Conservation (phyloP, 2,329 filamentous ascomycete species). For the Aspergillus uvarum region DNA sequence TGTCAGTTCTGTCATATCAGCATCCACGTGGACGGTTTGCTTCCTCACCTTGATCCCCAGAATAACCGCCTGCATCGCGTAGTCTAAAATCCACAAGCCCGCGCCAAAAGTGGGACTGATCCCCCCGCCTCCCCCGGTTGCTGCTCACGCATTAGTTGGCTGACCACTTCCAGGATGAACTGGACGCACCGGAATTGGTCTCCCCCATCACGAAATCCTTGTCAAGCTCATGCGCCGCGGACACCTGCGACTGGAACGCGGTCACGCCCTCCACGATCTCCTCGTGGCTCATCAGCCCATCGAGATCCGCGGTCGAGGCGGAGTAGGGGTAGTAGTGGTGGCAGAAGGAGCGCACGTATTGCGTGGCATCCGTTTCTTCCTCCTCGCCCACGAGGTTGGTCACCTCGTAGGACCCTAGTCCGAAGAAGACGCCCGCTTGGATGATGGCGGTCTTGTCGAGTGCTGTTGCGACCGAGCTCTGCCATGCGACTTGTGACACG, state of each 20-base stretch:
- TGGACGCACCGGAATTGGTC: conserved; percentile 48
- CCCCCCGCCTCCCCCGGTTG: conserved; percentile 40
- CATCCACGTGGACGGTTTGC: no score
- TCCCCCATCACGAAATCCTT: conserved; percentile 53
- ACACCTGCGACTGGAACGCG: conserved; percentile 44
- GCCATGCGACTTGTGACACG: conserved; percentile 35
- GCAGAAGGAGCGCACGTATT: conserved; percentile 45
- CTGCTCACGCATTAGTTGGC: conserved; percentile 17
- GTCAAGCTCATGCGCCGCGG: conserved; percentile 38
- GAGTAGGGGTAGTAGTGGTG: conserved; percentile 53
- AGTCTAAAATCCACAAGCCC: conserved; percentile 55
- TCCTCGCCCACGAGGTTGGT: conserved; percentile 38
- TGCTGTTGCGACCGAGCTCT: conserved; percentile 32
- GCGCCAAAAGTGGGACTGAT: conserved; percentile 51
- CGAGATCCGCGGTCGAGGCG: conserved; percentile 38
- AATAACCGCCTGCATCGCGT: conserved; percentile 34
- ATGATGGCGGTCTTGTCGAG: conserved; percentile 29
- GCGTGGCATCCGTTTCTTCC: conserved; percentile 31
- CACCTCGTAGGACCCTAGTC: conserved; percentile 38
- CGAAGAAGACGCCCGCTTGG: conserved; percentile 39
- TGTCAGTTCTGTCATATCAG: neutral
- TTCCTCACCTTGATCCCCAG: conserved; percentile 29
- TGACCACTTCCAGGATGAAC: neutral
- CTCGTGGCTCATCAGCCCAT: conserved; percentile 48
- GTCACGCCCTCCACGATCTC: conserved; percentile 43